phyloP scores from a whole-genome alignment of 495 filamentous ascomycete species.

The Entonaema liquescens region DNA sequence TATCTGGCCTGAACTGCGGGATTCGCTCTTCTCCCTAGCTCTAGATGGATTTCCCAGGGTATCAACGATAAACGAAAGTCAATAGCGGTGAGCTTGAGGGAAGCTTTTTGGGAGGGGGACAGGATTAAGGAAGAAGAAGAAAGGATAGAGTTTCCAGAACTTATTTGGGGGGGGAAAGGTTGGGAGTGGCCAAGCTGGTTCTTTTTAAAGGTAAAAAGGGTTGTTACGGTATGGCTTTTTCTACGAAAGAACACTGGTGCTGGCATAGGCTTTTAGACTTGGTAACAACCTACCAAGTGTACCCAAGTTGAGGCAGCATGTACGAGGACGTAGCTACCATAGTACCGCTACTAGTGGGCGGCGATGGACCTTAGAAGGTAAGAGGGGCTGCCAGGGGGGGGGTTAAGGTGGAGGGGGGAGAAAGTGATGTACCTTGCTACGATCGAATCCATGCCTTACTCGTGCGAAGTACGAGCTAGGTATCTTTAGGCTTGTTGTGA shows the following conservation, averaged over 20 bases:
- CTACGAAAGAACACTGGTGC: conserved; percentile 18
- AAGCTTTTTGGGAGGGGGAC: conserved; percentile 8
- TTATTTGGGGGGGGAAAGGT: conserved; percentile 15
- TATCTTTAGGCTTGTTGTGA: conserved; percentile 4
- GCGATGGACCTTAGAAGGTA: conserved; percentile 15
- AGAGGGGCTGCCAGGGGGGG: conserved; percentile 31
- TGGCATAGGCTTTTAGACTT: conserved; percentile 37
- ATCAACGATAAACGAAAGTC: conserved; percentile 36
- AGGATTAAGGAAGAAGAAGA: conserved; percentile 21
- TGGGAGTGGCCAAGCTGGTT: conserved; percentile 22
- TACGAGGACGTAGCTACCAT: conserved; percentile 35
- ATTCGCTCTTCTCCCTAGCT: conserved; percentile 13
- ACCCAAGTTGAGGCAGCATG: conserved; percentile 35
- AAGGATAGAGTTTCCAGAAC: conserved; percentile 38
- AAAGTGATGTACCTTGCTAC: conserved; percentile 20
- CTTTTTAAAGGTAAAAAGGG: conserved; percentile 28
- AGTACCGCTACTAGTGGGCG: conserved; percentile 25
- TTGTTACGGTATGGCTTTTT: conserved; percentile 20
- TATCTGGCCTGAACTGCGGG: conserved; percentile 20
- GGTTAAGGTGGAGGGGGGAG: conserved; percentile 1
- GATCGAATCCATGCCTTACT: conserved; percentile 28
- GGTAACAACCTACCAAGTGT: conserved; percentile 22
- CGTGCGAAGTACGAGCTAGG: conserved; percentile 29
- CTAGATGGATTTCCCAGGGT: conserved; percentile 16
- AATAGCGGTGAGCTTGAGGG: conserved; percentile 48